Conservation (phyloP, 2,329 filamentous ascomycete species). For the Aureobasidium musti region DNA sequence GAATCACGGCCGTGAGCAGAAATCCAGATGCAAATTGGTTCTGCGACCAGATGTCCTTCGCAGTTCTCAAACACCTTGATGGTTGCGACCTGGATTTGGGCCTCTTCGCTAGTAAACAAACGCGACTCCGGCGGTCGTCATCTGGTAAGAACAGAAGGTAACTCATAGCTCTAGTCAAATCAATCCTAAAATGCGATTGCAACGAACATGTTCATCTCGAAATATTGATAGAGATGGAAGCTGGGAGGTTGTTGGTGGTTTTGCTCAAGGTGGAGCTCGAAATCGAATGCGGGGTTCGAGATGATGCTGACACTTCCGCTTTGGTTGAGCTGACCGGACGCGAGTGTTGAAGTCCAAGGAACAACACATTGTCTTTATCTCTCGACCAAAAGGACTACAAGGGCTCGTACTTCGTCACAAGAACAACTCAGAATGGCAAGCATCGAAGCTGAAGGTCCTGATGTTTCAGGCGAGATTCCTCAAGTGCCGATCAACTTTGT, state of each 20-base stretch:
- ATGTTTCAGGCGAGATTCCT: slow-evolving; percentile 36
- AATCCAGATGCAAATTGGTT: background rate
- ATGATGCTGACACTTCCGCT: slow-evolving; percentile 16
- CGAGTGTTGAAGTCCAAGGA: background rate
- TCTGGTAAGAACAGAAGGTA: too few species aligned
- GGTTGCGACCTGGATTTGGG: too few species aligned
- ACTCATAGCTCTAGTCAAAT: too few species aligned
- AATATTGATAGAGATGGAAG: background rate
- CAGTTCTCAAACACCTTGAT: background rate
- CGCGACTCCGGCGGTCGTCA: too few species aligned
- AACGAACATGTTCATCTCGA: background rate
- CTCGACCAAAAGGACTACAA: background rate
- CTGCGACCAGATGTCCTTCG: background rate
- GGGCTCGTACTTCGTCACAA: background rate
- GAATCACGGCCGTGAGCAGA: background rate
- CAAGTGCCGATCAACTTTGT: slow-evolving; percentile 53
- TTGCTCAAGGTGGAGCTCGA: background rate
- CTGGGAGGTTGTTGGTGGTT: background rate
- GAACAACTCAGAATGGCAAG: background rate
- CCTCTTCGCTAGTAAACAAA: too few species aligned
- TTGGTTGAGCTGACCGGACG: background rate
- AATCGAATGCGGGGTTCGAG: background rate
- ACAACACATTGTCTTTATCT: background rate
- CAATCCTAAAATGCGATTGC: background rate
- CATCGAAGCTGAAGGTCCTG: slow-evolving; percentile 23